phyloP scores from a whole-genome alignment of 192 early-diverging fungal species.

The Podila clonocystis region DNA sequence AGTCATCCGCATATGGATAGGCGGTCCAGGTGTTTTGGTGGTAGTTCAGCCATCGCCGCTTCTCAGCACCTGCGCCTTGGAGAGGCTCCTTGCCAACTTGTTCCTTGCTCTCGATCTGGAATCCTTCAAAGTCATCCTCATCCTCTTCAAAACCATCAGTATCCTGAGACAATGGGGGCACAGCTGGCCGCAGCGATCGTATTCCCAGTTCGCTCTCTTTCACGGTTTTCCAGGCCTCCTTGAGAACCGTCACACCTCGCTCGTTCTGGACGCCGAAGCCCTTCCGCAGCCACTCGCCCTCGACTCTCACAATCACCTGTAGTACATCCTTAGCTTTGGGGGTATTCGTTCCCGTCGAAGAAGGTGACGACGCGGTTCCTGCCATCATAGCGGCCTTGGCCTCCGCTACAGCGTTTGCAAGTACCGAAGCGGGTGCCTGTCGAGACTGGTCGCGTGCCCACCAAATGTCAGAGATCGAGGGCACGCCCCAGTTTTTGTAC shows the following conservation, averaged over 20 bases:
- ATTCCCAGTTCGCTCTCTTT: constrained; percentile 33
- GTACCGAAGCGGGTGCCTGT: not conserved
- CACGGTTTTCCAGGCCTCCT: constrained; percentile 48
- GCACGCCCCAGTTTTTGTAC: constrained; percentile 44
- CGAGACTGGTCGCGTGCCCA: constrained; percentile 36
- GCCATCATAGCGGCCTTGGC: not conserved
- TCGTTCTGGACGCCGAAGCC: constrained; percentile 45
- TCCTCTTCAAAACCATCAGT: not conserved
- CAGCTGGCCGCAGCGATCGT: constrained; percentile 18
- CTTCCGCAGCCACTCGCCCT: constrained; percentile 45
- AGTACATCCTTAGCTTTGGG: constrained; percentile 11
- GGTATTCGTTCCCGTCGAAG: constrained; percentile 7
- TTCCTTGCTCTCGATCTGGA: constrained; percentile 1
- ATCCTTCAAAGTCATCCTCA: constrained; percentile 10
- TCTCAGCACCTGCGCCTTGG: constrained; percentile 9
- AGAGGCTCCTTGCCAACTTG: not conserved
- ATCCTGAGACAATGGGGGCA: not conserved
- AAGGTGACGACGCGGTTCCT: not conserved
- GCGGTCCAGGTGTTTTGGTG: constrained; percentile 48
- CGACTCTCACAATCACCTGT: constrained; percentile 43
- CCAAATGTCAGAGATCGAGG: constrained; percentile 38
- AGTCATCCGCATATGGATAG: constrained; percentile 41
- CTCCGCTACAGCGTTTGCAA: not conserved
- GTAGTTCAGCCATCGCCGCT: constrained; percentile 41
- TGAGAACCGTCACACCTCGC: constrained; percentile 32